These are phyloP conservation scores for Fusarium fracticaudum DNA, from an alignment of 2,329 filamentous ascomycete species.

Conservation along the genomic window DNA sequence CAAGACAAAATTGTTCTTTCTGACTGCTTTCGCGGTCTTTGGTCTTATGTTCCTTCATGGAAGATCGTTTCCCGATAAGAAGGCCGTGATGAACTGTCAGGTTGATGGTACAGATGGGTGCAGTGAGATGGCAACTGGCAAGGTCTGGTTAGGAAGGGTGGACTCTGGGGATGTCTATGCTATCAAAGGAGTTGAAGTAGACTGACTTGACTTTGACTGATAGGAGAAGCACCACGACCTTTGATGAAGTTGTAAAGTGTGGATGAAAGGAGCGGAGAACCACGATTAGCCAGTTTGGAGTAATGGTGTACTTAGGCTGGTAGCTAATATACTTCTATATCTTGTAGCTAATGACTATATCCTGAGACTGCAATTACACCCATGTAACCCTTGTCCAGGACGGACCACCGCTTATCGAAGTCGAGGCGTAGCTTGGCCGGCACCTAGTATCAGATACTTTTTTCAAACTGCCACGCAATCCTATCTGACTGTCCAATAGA, in stretches of 20 bases:
- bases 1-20: neutral
- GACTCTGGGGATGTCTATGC: neutral
- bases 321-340: rapidly evolving
- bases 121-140: neutral
- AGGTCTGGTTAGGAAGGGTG: neutral
- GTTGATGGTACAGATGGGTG: neutral
- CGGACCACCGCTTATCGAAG: rapidly evolving
- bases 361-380: rapidly evolving
- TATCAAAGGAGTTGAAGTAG: neutral
- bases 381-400: rapidly evolving
- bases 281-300: too few species aligned
- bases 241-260: neutral
- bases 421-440: rapidly evolving
- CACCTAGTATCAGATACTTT: rapidly evolving
- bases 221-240: rapidly evolving
- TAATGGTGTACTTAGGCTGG: neutral
- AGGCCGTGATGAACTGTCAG: neutral
- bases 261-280: too few species aligned
- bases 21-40: neutral
- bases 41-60: neutral
- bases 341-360: rapidly evolving
- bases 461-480: rapidly evolving
- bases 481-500: neutral
- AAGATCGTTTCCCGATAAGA: neutral
- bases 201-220: rapidly evolving